Evolutionary conservation across 176 grass and related monocot species (phyloP).

Genomic region (Aegilops bicornis): DNA sequence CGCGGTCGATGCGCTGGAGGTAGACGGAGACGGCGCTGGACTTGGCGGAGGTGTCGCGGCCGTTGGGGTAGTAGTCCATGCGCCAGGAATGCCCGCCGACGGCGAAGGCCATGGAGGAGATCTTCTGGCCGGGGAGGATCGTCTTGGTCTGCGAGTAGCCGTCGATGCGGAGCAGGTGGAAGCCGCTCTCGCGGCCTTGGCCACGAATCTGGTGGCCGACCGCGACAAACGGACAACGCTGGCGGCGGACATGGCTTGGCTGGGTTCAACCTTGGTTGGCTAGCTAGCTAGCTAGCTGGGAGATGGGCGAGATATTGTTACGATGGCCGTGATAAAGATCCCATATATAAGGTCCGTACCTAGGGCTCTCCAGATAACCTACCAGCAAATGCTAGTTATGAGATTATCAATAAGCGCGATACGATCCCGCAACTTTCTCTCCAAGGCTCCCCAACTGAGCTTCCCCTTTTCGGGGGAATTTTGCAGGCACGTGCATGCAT

Average conservation of each 20-base stretch:
- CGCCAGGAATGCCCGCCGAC: neutral
- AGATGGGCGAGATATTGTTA: neutral
- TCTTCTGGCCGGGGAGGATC: neutral
- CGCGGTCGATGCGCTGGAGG: neutral
- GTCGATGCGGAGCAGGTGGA: neutral
- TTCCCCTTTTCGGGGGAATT: neutral
- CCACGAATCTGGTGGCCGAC: neutral
- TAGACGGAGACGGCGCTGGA: neutral
- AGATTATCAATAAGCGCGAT: neutral
- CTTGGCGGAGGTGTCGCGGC: neutral
- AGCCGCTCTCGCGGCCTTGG: neutral
- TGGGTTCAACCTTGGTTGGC: no score
- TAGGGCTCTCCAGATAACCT: neutral
- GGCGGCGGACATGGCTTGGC: neutral
- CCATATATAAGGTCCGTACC: neutral
- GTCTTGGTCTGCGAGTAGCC: neutral
- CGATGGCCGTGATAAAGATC: neutral
- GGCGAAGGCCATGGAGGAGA: neutral
- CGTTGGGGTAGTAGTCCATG: neutral
- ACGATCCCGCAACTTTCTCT: neutral
- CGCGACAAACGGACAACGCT: neutral
- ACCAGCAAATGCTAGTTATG: neutral
- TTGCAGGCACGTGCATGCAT: neutral
- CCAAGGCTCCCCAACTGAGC: neutral
- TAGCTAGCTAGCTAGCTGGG: neutral